Evolutionary conservation across 106 monocot species (phyloP).

Genomic region (Dendrobium nobile): DNA sequence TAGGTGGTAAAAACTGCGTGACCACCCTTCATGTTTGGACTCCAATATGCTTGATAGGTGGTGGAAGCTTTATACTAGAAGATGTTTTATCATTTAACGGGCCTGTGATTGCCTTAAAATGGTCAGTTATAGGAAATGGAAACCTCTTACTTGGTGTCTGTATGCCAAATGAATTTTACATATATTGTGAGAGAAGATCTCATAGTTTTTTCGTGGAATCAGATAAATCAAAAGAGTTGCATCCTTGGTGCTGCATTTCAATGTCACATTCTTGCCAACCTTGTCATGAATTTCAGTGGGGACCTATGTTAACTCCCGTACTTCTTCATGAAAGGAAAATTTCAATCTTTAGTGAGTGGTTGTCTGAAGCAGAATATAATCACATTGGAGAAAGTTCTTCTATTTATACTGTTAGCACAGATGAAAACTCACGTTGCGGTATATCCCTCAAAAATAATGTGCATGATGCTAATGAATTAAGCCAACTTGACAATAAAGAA

Average conservation of each 20-base stretch:
- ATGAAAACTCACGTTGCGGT: slow-evolving; percentile 15
- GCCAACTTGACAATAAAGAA: slow-evolving; percentile 2
- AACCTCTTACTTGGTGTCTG: slow-evolving; percentile 71
- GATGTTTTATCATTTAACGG: slow-evolving; percentile 43
- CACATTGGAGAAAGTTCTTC: slow-evolving; percentile 6
- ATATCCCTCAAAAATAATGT: slow-evolving; percentile 11
- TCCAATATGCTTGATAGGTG: slow-evolving; percentile 37
- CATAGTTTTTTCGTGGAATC: slow-evolving; percentile 19
- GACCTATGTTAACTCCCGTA: slow-evolving; percentile 54
- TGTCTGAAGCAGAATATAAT: slow-evolving; percentile 21
- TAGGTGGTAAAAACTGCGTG: slow-evolving; percentile 17
- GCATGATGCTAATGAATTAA: slow-evolving; percentile 9
- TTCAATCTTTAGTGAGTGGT: slow-evolving; percentile 62
- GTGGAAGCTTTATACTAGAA: slow-evolving; percentile 78
- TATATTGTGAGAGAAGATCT: slow-evolving; percentile 62
- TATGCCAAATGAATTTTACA: slow-evolving; percentile 52
- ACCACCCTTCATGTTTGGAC: slow-evolving; percentile 72
- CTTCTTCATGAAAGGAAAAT: slow-evolving; percentile 80
- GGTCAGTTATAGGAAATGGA: slow-evolving; percentile 76
- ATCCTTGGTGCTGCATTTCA: slow-evolving; percentile 66
- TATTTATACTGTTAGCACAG: not conserved
- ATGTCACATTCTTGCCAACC: slow-evolving; percentile 24
- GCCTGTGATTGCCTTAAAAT: slow-evolving; percentile 52
- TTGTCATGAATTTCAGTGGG: slow-evolving; percentile 69
- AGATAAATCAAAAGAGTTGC: slow-evolving; percentile 18